These are phyloP conservation scores for Cruciata laevipes DNA, from an alignment of 257 asterid species.

Conservation along the genomic window DNA sequence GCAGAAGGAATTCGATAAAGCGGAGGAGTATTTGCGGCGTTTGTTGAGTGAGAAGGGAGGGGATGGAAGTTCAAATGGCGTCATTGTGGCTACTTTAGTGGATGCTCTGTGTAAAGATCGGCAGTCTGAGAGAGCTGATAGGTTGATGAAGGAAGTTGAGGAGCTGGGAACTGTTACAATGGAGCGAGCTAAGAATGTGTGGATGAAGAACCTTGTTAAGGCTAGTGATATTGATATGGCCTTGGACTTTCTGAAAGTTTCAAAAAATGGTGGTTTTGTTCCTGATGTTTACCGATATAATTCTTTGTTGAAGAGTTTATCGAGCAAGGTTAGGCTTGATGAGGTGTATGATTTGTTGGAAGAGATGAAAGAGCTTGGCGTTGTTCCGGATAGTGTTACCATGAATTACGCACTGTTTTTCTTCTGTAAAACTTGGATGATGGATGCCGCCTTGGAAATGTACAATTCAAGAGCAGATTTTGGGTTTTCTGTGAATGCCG, in stretches of 20 bases:
- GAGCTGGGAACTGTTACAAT: constrained; percentile 31
- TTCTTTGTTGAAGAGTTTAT: constrained; percentile 46
- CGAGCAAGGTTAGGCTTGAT: constrained; percentile 55
- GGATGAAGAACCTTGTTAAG: constrained; percentile 51
- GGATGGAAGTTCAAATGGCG: constrained; percentile 27
- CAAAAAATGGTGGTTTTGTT: constrained; percentile 44
- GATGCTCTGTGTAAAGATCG: constrained; percentile 56
- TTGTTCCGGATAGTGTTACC: constrained; percentile 51
- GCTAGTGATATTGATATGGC: constrained; percentile 63
- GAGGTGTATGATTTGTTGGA: constrained; percentile 67
- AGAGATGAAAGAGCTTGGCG: constrained; percentile 58
- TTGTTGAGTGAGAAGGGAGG: constrained; percentile 23
- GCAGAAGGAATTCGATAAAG: constrained; percentile 49
- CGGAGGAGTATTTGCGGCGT: constrained; percentile 46
- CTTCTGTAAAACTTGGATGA: constrained; percentile 70
- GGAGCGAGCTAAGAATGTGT: constrained; percentile 53
- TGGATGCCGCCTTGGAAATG: constrained; percentile 59
- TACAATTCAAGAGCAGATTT: constrained; percentile 58
- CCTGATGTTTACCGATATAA: constrained; percentile 65
- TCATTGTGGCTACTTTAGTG: constrained; percentile 42
- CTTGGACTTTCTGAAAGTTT: constrained; percentile 51
- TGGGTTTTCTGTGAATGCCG: constrained; percentile 57
- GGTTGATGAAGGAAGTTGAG: constrained; percentile 45
- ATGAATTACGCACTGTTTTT: constrained; percentile 70
- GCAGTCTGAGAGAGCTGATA: constrained; percentile 50